Conservation (phyloP, 2,329 filamentous ascomycete species). For the Fusarium tjaetaba region DNA sequence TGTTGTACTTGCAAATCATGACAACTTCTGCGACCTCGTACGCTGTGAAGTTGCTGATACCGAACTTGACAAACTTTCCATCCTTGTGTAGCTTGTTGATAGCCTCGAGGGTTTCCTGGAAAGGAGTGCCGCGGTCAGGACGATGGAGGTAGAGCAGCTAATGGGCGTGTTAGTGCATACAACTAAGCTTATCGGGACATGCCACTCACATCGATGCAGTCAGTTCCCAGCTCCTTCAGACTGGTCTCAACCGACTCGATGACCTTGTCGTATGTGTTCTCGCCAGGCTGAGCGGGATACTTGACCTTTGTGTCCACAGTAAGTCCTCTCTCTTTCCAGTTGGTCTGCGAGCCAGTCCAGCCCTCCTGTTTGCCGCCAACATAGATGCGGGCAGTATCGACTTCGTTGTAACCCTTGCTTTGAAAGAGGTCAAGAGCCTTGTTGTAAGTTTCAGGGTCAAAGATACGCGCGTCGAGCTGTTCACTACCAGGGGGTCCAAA, state of each 20-base stretch:
- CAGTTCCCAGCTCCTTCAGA: conserved; percentile 75
- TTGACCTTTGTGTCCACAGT: conserved; percentile 79
- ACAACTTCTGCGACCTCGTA: conserved; percentile 90
- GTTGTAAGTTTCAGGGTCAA: conserved; percentile 72
- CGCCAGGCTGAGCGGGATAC: conserved; percentile 70
- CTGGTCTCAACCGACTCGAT: conserved; percentile 72
- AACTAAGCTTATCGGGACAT: not conserved
- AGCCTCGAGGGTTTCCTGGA: conserved; percentile 81
- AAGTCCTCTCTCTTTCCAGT: conserved; percentile 82
- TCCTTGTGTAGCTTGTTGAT: conserved; percentile 85
- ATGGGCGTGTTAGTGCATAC: conserved; percentile 4
- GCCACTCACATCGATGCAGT: conserved; percentile 72
- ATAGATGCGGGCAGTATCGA: conserved; percentile 85
- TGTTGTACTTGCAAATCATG: conserved; percentile 79
- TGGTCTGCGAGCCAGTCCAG: conserved; percentile 74
- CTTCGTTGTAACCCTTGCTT: conserved; percentile 80
- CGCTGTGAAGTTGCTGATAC: conserved; percentile 85
- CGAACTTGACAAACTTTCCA: conserved; percentile 84
- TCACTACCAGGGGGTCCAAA: conserved; percentile 73
- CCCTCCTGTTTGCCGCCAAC: conserved; percentile 78
- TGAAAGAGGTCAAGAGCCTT: conserved; percentile 79
- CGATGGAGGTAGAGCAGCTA: conserved; percentile 53
- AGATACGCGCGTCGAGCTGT: conserved; percentile 74
- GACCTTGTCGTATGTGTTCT: conserved; percentile 72
- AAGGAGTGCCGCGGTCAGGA: conserved; percentile 72